Evolutionary conservation across 2,329 filamentous ascomycete genomes (phyloP), one percentile per base, ranked within the genome.

Genomic region (Xylariales sp.): DNA sequence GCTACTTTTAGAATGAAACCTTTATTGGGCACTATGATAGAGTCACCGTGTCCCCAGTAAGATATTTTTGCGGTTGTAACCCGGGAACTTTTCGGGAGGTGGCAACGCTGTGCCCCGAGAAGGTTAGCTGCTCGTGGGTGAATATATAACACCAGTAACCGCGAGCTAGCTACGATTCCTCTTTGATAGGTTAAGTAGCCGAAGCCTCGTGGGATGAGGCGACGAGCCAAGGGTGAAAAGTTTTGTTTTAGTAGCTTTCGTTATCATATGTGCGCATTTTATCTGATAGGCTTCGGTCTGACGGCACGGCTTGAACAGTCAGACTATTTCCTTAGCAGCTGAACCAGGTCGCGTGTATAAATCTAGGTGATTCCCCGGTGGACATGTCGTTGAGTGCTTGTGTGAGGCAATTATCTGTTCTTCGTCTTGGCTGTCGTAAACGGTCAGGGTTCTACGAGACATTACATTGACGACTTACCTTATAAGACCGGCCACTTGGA

Each of bases 271-370:
- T 58, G 14, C 43, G 16, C 34, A 14, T 41, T 52, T 49, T 10
- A 14, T 23, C 48, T 61, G 49, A 54, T 61, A 62, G 32, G 62
- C 57, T 62, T 59, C 62, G 62, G 65, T 54, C 53, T 14, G n/a
- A 18, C 32, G 65, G 56, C 50, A 28, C 56, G 16, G 3, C 34
- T 49, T 23, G 36, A 30, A 46, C 43, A 32, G 43, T 28, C 52
- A 49, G 55, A 34, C 56, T 16, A 39, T 34, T 34, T 53, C 36
- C 62, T 50, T 28, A 12, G 28, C n/a, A 32, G 56, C 39, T 36
- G 48, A 36, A 58, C 45, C 18, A 18, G 34, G 23, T 60, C 41
- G 34, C 36, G 55, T 41, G 36, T 69, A 69, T 67, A 69, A 64
- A 57, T 45, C 28, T 34, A 5, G 46, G 48, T 28, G 39, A 34